Evolutionary conservation across 1,139 yeast species (phyloP).

Genomic region (Kurtzmaniella quercitrusa): DNA sequence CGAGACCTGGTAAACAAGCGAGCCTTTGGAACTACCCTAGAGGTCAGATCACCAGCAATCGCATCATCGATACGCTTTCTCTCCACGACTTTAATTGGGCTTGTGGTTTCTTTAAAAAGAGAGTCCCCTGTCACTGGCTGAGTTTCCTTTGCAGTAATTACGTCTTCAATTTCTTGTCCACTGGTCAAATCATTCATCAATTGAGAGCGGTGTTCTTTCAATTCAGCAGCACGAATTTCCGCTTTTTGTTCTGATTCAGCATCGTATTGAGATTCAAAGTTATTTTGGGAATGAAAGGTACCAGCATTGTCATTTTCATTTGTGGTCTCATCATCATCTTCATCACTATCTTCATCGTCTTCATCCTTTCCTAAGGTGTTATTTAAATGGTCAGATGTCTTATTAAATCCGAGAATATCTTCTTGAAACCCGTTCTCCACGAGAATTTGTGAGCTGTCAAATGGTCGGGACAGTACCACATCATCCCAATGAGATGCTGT

Average conservation of each 20-base stretch:
- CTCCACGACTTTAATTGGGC: conserved; percentile 28
- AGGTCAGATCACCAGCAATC: conserved; percentile 22
- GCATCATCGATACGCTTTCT: conserved; percentile 23
- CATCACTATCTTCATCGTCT: conserved; percentile 16
- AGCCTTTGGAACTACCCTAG: conserved; percentile 11
- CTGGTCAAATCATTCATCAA: conserved; percentile 34
- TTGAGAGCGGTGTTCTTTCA: conserved; percentile 33
- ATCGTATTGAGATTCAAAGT: conserved; percentile 8
- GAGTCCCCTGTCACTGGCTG: conserved; percentile 21
- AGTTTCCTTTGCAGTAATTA: conserved; percentile 12
- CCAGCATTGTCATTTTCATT: conserved; percentile 15
- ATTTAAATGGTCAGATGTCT: not conserved
- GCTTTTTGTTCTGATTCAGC: conserved; percentile 30
- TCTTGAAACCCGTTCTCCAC: conserved; percentile 20
- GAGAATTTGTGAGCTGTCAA: conserved; percentile 18
- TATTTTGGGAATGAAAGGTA: too few species aligned
- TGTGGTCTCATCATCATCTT: conserved; percentile 20
- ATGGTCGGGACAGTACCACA: conserved; percentile 15
- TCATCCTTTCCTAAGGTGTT: conserved; percentile 3
- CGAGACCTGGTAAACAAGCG: conserved; percentile 42
- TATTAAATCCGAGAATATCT: conserved; percentile 1
- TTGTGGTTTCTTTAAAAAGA: conserved; percentile 33
- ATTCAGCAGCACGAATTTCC: conserved; percentile 31
- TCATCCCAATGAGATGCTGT: conserved; percentile 40
- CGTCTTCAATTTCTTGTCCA: conserved; percentile 24